Percentiles rank a stretch among this genome's conserved stretches.
These are phyloP conservation scores for Naganishia randhawae DNA, from an alignment of 768 basidiomycete species.

Conservation along the genomic window DNA sequence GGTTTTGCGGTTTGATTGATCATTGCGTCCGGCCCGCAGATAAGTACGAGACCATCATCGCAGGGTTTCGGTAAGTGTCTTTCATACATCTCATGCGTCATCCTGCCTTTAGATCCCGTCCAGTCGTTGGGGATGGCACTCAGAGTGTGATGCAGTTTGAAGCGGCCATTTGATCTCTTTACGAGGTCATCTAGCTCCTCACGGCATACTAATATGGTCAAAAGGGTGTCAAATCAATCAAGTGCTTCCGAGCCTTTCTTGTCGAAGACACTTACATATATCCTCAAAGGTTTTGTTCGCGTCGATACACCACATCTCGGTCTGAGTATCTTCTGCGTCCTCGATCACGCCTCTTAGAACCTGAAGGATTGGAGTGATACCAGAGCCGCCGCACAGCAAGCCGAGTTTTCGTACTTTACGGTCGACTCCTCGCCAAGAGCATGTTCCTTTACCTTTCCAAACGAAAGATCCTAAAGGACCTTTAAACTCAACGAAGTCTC, in stretches of 20 bases:
- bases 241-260: neutral
- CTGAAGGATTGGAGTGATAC: constrained; percentile 62
- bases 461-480: constrained; percentile 62
- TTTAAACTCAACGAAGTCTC: constrained; percentile 59
- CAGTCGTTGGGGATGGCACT: constrained; percentile 52
- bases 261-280: constrained; percentile 48
- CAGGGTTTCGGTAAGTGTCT: constrained; percentile 53
- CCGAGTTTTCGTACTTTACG: constrained; percentile 54
- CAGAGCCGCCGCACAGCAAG: constrained; percentile 61
- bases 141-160: constrained; percentile 56
- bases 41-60: constrained; percentile 53
- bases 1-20: constrained; percentile 46
- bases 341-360: constrained; percentile 56
- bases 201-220: constrained; percentile 48
- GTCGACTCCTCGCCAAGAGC: constrained; percentile 51
- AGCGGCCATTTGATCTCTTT: constrained; percentile 36
- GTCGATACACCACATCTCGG: constrained; percentile 56
- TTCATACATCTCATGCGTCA: constrained; percentile 52
- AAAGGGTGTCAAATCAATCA: neutral
- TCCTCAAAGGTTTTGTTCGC: constrained; percentile 57
- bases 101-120: constrained; percentile 54
- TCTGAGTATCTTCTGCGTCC: constrained; percentile 52
- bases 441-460: constrained; percentile 55
- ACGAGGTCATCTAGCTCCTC: constrained; percentile 56
- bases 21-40: constrained; percentile 58